phyloP scores from a whole-genome alignment of 2,329 filamentous ascomycete species.

The Diaporthe sp. region DNA sequence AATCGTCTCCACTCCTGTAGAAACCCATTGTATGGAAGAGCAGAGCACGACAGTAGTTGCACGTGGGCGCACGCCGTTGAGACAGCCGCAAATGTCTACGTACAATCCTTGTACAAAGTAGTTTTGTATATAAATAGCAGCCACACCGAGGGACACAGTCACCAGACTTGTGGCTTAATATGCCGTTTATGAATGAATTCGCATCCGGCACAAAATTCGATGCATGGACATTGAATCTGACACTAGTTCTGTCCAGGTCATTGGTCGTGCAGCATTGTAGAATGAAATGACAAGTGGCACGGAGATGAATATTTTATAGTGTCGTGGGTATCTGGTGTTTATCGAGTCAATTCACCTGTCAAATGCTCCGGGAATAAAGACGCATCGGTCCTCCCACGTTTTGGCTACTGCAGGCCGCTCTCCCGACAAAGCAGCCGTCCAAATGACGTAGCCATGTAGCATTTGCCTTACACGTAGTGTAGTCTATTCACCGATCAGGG shows the following conservation, averaged over 20 bases:
- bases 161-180: no score
- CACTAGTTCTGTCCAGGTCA: not conserved
- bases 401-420: not conserved
- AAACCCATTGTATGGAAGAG: not conserved
- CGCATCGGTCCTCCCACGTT: not conserved
- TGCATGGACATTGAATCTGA: not conserved
- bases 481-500: not conserved
- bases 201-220: no score
- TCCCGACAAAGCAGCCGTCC: not conserved
- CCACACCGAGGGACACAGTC: no score
- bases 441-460: conserved; percentile 9
- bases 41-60: no score
- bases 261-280: not conserved
- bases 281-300: not conserved
- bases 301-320: not conserved
- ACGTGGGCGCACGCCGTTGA: not conserved
- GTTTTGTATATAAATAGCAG: no score
- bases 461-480: not conserved
- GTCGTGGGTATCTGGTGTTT: not conserved
- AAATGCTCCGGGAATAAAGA: not conserved
- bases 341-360: not conserved
- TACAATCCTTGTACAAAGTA: no score
- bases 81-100: no score
- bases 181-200: no score
- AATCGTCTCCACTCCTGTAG: not conserved